Evolutionary conservation across 1,284 basidiomycete genomes (phyloP).

Genomic region (Apiotrichum akiyoshidainum): DNA sequence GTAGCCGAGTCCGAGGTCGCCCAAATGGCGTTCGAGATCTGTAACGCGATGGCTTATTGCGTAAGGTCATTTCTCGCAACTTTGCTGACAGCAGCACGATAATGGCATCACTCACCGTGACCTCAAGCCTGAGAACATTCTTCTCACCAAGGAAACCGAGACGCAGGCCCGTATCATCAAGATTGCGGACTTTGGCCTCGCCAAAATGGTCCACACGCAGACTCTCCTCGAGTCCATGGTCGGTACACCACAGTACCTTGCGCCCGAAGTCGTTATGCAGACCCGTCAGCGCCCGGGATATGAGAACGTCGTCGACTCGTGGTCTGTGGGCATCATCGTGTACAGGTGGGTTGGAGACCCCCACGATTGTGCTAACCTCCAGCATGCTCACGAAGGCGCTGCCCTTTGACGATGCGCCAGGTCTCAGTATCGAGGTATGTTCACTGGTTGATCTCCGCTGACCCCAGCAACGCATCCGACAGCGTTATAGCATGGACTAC

Average conservation of each 20-base stretch:
- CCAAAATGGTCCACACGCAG: slow-evolving; percentile 61
- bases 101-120: slow-evolving; percentile 73
- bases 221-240: slow-evolving; percentile 51
- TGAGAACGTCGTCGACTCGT: slow-evolving; percentile 78
- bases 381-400: slow-evolving; percentile 52
- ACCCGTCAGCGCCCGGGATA: slow-evolving; percentile 64
- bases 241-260: slow-evolving; percentile 51
- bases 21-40: slow-evolving; percentile 45
- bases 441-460: background rate
- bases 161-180: slow-evolving; percentile 35
- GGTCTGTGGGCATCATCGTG: slow-evolving; percentile 88
- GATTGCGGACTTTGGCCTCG: slow-evolving; percentile 89
- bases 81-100: slow-evolving; percentile 36
- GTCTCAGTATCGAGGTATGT: slow-evolving; percentile 38
- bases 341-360: slow-evolving; percentile 67
- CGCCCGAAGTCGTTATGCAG: slow-evolving; percentile 66
- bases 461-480: slow-evolving; percentile 52
- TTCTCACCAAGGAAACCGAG: slow-evolving; percentile 37
- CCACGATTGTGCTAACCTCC: background rate
- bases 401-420: slow-evolving; percentile 50
- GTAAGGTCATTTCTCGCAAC: slow-evolving; percentile 21
- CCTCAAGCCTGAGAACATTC: slow-evolving; percentile 70
- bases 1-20: slow-evolving; percentile 46
- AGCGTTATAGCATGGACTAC: slow-evolving; percentile 60
- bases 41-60: slow-evolving; percentile 50